Base-by-base conservation (phyloP, 164 flowering plant genomes). In the Paratinospora sagittata region DNA sequence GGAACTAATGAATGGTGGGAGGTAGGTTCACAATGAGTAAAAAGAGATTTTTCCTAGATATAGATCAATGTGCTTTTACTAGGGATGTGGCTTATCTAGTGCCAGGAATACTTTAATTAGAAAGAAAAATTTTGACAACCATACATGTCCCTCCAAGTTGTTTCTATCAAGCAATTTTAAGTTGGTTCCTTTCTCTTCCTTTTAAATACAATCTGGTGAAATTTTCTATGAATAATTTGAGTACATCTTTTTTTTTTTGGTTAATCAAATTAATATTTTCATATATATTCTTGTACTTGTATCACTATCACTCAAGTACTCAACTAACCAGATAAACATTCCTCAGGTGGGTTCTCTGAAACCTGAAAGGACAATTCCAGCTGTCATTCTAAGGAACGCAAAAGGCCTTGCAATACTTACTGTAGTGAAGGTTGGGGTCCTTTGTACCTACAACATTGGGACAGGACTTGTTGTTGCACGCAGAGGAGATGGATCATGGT, bases 361-460 rank as follows among this genome's bases (percentile, higher is more conserved):
- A 68, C 90, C 95, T 34, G 99, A 95, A 78, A 90, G 79, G 82
- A 82, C 84, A 41, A 95, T 95, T 67, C 99, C 99, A 36, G 88
- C 85, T 73, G 79, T 85, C 63, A 85, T 95, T 78, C 77, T 95
- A 55, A 75, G 75, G 70, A 84, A 85, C 66, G 97, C 98, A 61
- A 95, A 90, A 85, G 99, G 99, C 65, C 93, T 95, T 77, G 98
- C 99, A 2, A 90, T 95, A 70, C 80, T 95, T 39, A 86, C 97
- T 34, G 87, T 87, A 69, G 97, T 78, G 39, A 92, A 89, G 76
- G 96, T 92, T 79, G 98, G 98, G 8, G 70, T 87, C 73, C 80
- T 90, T 89, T 90, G 90, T 45, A 92, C 98, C 12, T 95, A 95
- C 75, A 90, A 91, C 61, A 76, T 95, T 72, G 99, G 99, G 67